Base-by-base conservation (phyloP, 768 basidiomycete genomes). In the Calocera cornea region DNA sequence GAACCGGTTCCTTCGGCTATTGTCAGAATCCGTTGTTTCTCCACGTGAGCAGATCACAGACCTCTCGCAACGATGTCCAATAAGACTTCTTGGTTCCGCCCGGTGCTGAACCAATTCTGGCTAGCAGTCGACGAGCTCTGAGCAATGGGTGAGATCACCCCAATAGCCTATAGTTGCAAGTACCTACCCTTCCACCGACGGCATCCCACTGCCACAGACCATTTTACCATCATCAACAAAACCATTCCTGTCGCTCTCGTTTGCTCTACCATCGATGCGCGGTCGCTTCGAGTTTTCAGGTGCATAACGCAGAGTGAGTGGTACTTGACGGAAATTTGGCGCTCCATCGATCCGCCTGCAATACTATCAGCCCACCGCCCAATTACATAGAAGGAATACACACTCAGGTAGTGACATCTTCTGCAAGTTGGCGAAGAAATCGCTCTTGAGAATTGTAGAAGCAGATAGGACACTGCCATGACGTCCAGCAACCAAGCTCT, bases 41-140 rank as follows among this genome's bases (percentile, higher is more conserved):
- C 41, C n/a, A 67, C 8, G 44, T 1, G 3, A 1, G 34, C n/a
- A 65, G 14, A 40, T 16, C 64, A 69, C 78, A 67, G 64, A 88
- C 91, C 80, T 97, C 94, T 74, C 97, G 83, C 68, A 99, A 76
- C 0, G 91, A 95, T n/a, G 94, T 97, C 97, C 97, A 98, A 69
- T 85, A 87, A 16, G 94, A 88, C 70, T 76, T 83, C 67, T 90
- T 88, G 29, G 77, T 73, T 1, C 93, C 93, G n/a, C 83, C 80
- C 16, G 88, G 87, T 8, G 85, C 86, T 2, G 95, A 97, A 69
- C 88, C 83, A 60, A 98, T 89, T 68, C 89, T 82, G 24, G 81
- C 77, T 49, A 98, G 77, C 1, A 93, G 92, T 67, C 85, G 82
- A 65, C 91, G 84, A 68, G 97, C 78, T 7, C 93, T 93, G 67